Percentiles rank a stretch among this genome's conserved stretches.
These are phyloP conservation scores for Aplosporella prunicola DNA, from an alignment of 2,329 filamentous ascomycete species.

Conservation along the genomic window DNA sequence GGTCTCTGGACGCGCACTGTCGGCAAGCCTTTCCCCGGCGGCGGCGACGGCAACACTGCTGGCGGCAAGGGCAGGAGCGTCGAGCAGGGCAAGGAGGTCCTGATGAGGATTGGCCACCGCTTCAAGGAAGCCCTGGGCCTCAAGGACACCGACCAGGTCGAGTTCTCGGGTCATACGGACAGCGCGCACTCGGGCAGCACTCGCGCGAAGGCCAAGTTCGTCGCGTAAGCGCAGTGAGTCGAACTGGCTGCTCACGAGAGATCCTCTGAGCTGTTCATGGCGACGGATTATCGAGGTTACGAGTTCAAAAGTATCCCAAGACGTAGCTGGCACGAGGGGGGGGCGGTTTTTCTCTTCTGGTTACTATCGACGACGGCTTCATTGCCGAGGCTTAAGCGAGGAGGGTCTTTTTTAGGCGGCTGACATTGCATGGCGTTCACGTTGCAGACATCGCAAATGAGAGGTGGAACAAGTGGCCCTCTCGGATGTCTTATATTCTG, in stretches of 20 bases:
- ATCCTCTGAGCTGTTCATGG: too few species aligned
- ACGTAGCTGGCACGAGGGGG: too few species aligned
- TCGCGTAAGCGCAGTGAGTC: slow-evolving; percentile 48
- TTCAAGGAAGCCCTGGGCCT: slow-evolving; percentile 92
- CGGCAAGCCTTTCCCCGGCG: slow-evolving; percentile 70
- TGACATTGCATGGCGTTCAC: slow-evolving; percentile 4
- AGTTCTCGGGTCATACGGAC: slow-evolving; percentile 96
- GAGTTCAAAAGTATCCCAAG: too few species aligned
- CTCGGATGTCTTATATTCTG: slow-evolving; percentile 7
- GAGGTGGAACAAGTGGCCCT: slow-evolving; percentile 15
- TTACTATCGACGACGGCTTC: too few species aligned
- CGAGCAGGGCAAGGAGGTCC: slow-evolving; percentile 77
- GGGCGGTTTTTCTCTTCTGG: too few species aligned
- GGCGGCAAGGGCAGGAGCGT: slow-evolving; percentile 66
- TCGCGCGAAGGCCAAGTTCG: slow-evolving; percentile 89
- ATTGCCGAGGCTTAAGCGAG: too few species aligned
- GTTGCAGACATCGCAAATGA: slow-evolving; percentile 6
- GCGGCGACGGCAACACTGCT: slow-evolving; percentile 62
- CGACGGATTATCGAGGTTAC: not conserved
- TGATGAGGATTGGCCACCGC: slow-evolving; percentile 72
- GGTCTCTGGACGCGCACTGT: slow-evolving; percentile 95
- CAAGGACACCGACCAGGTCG: slow-evolving; percentile 65
- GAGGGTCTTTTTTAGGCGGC: too few species aligned
- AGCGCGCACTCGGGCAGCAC: slow-evolving; percentile 88
- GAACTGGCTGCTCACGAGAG: too few species aligned